Evolutionary conservation across 116 monocot genomes (phyloP), one percentile per base, ranked within the genome.

Genomic region (Zostera marina): DNA sequence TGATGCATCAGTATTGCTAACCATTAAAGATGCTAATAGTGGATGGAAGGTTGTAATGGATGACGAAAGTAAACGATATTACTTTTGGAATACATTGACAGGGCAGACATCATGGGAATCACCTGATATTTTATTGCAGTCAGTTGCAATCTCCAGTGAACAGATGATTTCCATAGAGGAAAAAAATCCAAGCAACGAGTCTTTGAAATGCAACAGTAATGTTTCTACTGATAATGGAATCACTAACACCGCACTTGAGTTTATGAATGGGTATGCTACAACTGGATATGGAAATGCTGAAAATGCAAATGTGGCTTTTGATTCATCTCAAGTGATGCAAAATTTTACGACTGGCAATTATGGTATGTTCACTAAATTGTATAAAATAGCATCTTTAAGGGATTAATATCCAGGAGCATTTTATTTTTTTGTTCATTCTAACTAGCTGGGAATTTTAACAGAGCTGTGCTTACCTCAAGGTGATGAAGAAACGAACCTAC

Each of bases 21-120:
- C 42, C n/a, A 42, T 56, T 52, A 76, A 63, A 60, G 83, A 89
- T 68, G 32, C 64, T 16, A 47, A 63, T 77, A 79, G 66, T 63
- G 72, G 62, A 15, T 96, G 96, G 96, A 89, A 96, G 66, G 20
- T 79, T 53, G 77, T 85, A 20, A 63, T 89, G 73, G 76, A 89
- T 77, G 89, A 76, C 39, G 72, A 85, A 68, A 96, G 78, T 52
- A 80, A 81, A 65, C 75, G 65, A 39, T 85, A 76, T 64, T 96
- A 96, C 67, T 96, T 82, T 44, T 96, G 96, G 96, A 96, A 96
- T 65, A 85, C 78, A 15, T 46, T 74, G 60, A 96, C 96, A 13
- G 96, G 96, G 16, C 89, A 96, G 68, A 96, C 96, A 58, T 89
- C 89, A 38, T 96, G 96, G 96, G 89, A 82, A 25, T 63, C 85